These are phyloP conservation scores for Cladorrhinum sp. DNA, from an alignment of 2,329 filamentous ascomycete species.

Conservation along the genomic window DNA sequence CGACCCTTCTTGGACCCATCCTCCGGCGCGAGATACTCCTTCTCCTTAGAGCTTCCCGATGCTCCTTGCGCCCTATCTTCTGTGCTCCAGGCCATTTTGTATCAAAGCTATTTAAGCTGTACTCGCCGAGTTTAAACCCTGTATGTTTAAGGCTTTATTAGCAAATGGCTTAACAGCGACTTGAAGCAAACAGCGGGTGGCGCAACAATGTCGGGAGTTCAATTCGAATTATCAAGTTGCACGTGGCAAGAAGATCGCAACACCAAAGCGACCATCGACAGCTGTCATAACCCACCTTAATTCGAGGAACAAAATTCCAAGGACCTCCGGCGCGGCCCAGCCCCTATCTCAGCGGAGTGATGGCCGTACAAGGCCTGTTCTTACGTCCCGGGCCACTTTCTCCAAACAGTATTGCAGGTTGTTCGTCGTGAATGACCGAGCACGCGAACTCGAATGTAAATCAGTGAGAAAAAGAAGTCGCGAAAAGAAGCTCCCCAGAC, in stretches of 20 bases:
- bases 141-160: neutral
- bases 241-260: neutral
- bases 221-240: conserved; percentile 3
- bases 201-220: neutral
- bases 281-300: conserved; percentile 23
- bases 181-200: neutral
- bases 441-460: conserved; percentile 14
- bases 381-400: conserved; percentile 16
- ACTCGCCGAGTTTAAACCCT: conserved; percentile 7
- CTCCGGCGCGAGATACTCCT: conserved; percentile 41
- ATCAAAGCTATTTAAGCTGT: conserved; percentile 1
- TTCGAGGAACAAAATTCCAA: conserved; percentile 15
- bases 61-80: conserved; percentile 36
- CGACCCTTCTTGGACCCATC: conserved; percentile 50
- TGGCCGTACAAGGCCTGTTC: conserved; percentile 22
- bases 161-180: too few relatives aligned
- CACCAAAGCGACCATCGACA: neutral
- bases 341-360: conserved; percentile 24
- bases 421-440: conserved; percentile 11
- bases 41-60: conserved; percentile 43
- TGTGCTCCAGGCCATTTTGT: conserved; percentile 32
- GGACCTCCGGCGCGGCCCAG: conserved; percentile 21
- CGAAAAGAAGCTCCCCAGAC: conserved; percentile 7
- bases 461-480: conserved; percentile 14
- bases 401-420: conserved; percentile 4